A percentile compares a stretch with the other conserved stretches of the same genome.
phyloP scores from a whole-genome alignment of 495 filamentous ascomycete genomes.

The Rhypophila decipiens region DNA sequence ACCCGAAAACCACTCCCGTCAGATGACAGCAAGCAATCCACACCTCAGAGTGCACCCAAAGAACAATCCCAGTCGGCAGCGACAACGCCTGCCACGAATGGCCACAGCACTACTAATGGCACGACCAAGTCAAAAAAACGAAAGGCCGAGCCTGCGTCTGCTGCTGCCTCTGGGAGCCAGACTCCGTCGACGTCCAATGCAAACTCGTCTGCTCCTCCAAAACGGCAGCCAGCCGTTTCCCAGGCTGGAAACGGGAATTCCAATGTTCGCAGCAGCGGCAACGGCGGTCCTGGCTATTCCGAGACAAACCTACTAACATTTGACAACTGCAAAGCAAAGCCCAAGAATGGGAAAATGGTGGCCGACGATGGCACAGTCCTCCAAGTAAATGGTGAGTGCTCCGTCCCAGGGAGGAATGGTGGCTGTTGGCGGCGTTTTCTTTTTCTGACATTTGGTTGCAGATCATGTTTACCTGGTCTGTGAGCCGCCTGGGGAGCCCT shows the following conservation, averaged over 20 bases:
- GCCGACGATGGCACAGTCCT: constrained; percentile 88
- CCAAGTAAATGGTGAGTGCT: constrained; percentile 72
- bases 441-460: constrained; percentile 38
- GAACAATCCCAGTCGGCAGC: constrained; percentile 13
- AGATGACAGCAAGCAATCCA: constrained; percentile 22
- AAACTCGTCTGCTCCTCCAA: constrained; percentile 21
- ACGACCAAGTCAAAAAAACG: constrained; percentile 60
- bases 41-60: constrained; percentile 20
- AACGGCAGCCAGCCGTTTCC: constrained; percentile 38
- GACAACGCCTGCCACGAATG: constrained; percentile 27
- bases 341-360: constrained; percentile 72
- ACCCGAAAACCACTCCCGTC: constrained; percentile 26
- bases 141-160: constrained; percentile 54
- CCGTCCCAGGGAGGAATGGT: not conserved
- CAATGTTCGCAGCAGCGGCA: constrained; percentile 28
- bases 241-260: constrained; percentile 18
- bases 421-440: constrained; percentile 8
- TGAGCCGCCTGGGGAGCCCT: constrained; percentile 95
- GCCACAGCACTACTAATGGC: constrained; percentile 42
- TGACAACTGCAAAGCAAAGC: constrained; percentile 56
- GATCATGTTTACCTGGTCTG: constrained; percentile 97
- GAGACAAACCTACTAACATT: constrained; percentile 85
- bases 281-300: constrained; percentile 27
- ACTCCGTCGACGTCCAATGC: constrained; percentile 40
- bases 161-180: constrained; percentile 37